Evolutionary conservation across 140 eudicot species (phyloP).

Genomic region (Bidens hawaiensis): DNA sequence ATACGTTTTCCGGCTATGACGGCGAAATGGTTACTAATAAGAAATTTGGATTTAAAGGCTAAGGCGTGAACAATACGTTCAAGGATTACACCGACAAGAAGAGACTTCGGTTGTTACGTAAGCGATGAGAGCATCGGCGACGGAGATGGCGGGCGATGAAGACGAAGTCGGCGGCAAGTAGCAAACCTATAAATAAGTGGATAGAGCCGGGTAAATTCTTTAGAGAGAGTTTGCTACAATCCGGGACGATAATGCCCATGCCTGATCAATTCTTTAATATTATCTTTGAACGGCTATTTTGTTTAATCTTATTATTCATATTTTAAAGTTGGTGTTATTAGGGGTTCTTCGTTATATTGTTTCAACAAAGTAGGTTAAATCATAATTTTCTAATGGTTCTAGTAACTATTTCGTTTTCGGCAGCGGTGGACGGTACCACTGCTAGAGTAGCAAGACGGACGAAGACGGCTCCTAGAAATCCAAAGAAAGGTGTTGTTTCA

Average conservation of each 20-base stretch:
- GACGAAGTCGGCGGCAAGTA: constrained; percentile 15
- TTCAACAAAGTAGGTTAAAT: too few species aligned
- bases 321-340: too few species aligned
- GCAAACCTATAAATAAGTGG: constrained; percentile 67
- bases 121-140: constrained; percentile 18
- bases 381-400: too few species aligned
- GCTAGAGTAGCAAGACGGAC: too few species aligned
- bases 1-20: constrained; percentile 71
- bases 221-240: constrained; percentile 52
- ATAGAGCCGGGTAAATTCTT: constrained; percentile 89
- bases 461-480: too few species aligned
- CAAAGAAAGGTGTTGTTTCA: too few species aligned
- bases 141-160: constrained; percentile 7
- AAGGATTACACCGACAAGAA: constrained; percentile 61
- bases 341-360: too few species aligned
- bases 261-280: too few species aligned
- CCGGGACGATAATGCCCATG: constrained; percentile 67
- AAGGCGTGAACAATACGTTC: constrained; percentile 67
- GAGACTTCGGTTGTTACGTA: constrained; percentile 42
- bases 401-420: too few species aligned
- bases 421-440: too few species aligned
- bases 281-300: too few species aligned
- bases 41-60: constrained; percentile 46
- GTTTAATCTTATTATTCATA: too few species aligned
- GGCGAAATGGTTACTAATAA: constrained; percentile 38